phyloP scores from a whole-genome alignment of 2,329 filamentous ascomycete genomes.

The Fusarium vanettenii region DNA sequence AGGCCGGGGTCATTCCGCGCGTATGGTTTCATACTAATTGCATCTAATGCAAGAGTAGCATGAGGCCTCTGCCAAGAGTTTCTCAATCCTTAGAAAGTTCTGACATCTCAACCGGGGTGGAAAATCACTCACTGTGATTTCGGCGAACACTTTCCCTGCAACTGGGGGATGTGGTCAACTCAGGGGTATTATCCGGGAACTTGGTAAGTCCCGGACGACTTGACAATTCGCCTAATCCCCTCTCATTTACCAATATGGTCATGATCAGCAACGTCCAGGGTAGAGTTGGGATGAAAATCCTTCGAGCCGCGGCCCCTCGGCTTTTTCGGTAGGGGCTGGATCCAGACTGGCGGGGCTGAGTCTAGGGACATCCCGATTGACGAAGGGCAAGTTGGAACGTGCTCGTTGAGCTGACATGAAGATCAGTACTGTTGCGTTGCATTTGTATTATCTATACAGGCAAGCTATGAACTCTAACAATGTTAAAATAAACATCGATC shows the following conservation, averaged over 20 bases:
- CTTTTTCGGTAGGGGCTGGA: background rate
- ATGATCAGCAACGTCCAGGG: background rate
- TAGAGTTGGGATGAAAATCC: background rate
- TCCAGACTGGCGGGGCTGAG: background rate
- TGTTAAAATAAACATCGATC: background rate
- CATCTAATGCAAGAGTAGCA: background rate
- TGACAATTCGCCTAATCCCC: background rate
- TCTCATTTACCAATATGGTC: background rate
- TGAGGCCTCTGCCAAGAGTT: background rate
- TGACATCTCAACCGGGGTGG: too few species aligned
- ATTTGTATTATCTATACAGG: background rate
- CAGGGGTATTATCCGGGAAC: background rate
- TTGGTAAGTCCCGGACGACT: background rate
- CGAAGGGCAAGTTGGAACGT: background rate
- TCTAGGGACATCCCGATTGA: background rate
- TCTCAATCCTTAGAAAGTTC: background rate
- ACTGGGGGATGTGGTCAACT: background rate
- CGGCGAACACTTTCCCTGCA: background rate
- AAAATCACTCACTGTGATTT: background rate
- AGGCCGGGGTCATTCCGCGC: background rate
- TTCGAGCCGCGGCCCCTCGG: background rate
- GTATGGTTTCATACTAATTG: background rate
- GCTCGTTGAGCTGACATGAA: background rate
- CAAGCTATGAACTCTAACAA: background rate
- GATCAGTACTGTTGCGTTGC: too few species aligned